Evolutionary conservation across 23 red algal genomes (phyloP).

Genomic region (Pyropia yezoensis): DNA sequence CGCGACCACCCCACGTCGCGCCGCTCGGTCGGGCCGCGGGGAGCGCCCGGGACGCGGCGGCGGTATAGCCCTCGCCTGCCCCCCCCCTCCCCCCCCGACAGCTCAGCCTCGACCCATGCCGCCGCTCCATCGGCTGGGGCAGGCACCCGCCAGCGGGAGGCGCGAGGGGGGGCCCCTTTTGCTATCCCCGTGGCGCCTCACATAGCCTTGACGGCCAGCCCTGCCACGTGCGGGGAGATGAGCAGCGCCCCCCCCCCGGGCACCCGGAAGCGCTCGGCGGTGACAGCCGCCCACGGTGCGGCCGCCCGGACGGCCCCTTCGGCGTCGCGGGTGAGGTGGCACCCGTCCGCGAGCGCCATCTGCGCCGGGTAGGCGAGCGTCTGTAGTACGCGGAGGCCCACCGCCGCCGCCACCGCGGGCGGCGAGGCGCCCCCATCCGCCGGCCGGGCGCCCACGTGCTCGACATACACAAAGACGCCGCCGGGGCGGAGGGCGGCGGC

Average conservation of each 20-base stretch:
- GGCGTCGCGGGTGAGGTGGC: conserved; percentile 58
- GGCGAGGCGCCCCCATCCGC: neutral
- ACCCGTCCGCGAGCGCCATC: conserved; percentile 39
- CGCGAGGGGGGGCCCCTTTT: too few relatives aligned
- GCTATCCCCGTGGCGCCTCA: too few relatives aligned
- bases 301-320: neutral
- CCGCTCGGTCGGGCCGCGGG: too few relatives aligned
- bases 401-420: neutral
- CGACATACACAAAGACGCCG: conserved; percentile 52
- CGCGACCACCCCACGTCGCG: too few relatives aligned
- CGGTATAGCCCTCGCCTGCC: too few relatives aligned
- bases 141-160: too few relatives aligned
- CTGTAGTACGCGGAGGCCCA: conserved; percentile 19
- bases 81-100: too few relatives aligned
- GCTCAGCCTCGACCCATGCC: too few relatives aligned
- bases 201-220: neutral
- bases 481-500: conserved; percentile 49
- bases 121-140: too few relatives aligned
- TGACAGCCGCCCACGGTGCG: neutral
- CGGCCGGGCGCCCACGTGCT: conserved; percentile 30
- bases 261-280: neutral
- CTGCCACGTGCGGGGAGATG: neutral
- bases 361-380: conserved; percentile 35
- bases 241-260: neutral
- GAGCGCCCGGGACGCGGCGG: too few relatives aligned